Evolutionary conservation across 768 basidiomycete genomes (phyloP).

Genomic region (Auricularia sp.): DNA sequence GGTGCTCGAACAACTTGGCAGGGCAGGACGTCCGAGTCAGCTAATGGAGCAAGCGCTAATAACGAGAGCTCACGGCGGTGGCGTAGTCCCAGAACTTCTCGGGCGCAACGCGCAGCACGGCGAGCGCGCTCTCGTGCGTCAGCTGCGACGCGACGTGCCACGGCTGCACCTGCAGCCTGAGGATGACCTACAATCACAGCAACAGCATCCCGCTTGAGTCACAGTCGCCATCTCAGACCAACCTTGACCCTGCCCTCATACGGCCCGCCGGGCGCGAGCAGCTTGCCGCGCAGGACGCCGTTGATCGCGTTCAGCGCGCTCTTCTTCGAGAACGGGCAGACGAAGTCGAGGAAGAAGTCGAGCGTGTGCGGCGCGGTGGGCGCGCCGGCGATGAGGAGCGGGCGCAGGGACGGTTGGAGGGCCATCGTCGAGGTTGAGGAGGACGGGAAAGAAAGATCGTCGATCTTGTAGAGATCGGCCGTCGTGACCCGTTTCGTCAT

Average conservation of each 20-base stretch:
- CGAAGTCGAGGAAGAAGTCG: constrained; percentile 79
- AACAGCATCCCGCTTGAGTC: background rate
- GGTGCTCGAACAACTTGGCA: constrained; percentile 60
- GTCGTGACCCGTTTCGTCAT: no score
- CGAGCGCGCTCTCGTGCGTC: constrained; percentile 73
- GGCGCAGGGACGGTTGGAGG: constrained; percentile 61
- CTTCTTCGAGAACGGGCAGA: constrained; percentile 53
- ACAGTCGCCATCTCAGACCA: constrained; percentile 3
- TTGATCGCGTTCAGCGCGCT: constrained; percentile 42
- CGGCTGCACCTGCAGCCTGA: constrained; percentile 64
- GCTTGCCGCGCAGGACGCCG: constrained; percentile 43
- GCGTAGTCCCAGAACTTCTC: constrained; percentile 76
- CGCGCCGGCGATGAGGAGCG: constrained; percentile 53
- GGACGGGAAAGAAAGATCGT: no score
- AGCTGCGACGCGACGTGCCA: constrained; percentile 74
- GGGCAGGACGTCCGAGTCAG: background rate
- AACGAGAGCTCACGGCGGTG: constrained; percentile 36
- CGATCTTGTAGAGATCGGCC: no score
- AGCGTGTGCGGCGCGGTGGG: constrained; percentile 62
- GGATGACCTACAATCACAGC: constrained; percentile 29
- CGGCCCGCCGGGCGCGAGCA: constrained; percentile 34
- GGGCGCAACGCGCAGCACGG: constrained; percentile 62
- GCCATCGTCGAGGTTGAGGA: constrained; percentile 42
- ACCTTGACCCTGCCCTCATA: constrained; percentile 65
- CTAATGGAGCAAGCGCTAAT: background rate